Evolutionary conservation across 2,329 filamentous ascomycete genomes (phyloP), one percentile per base, ranked within the genome.

Genomic region (Hymenoscyphus occultus): DNA sequence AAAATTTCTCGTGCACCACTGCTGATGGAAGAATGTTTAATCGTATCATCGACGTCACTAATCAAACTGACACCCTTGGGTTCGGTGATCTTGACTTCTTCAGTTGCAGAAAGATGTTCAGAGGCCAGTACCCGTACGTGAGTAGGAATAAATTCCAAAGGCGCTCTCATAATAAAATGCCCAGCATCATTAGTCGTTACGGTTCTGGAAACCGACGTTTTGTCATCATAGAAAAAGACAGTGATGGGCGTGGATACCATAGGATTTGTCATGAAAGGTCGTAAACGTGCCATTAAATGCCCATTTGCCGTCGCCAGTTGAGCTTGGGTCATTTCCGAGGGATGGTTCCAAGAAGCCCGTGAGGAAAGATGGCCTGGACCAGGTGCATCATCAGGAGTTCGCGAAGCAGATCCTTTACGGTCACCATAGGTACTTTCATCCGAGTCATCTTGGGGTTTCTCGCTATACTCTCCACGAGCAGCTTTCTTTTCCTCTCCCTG

Each of bases 31-130:
- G 95, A 97, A 72, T 93, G 90, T 77, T 99, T 99, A 75, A 99
- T 89, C 0, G 95, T 99, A 77, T 99, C 95, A 74, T 99, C 95
- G 68, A 99, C 95, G 75, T 99, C 95, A 75, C 92, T 98, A 76
- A 99, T 98, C 65, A 99, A 75, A 76, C 93, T 98, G 68, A 99
- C 85, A 51, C 95, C 95, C 28, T 81, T 82, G 0, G 90, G 86
- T 65, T 94, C 90, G 3, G 90, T 93, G 60, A 98, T 81, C 51
- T 86, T 83, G 56, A 99, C 84, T 63, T 91, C 84, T 68, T 95
- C 90, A 1, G 90, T 92, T 0, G 88, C 89, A 16, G 93, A 96
- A 3, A 99, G 81, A 65, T 89, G 85, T 73, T 97, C 93, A 13
- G 90, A 93, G 5, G 92, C 94, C 19, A 99, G 79, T 1, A 99